These are phyloP conservation scores for Flaveria ramosissima DNA, from an alignment of 129 eudicot genomes.

Conservation along the genomic window DNA sequence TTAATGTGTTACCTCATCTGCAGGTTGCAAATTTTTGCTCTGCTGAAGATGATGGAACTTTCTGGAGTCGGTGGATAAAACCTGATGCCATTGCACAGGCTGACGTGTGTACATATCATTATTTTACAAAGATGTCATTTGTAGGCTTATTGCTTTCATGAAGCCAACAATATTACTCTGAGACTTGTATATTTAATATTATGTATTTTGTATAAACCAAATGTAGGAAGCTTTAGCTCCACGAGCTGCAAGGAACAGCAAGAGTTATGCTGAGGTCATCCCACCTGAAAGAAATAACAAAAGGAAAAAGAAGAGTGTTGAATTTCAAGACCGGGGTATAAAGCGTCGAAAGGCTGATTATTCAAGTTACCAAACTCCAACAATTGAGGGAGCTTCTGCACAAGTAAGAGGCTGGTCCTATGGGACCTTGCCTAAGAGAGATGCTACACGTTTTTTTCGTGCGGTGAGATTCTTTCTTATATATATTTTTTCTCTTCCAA, in stretches of 20 bases:
- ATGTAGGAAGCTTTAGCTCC: constrained; percentile 92
- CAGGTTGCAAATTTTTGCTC: constrained; percentile 94
- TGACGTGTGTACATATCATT: constrained; percentile 47
- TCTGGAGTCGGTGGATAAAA: constrained; percentile 99
- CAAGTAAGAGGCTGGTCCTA: constrained; percentile 95
- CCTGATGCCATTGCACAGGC: constrained; percentile 89
- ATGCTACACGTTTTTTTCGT: constrained; percentile 90
- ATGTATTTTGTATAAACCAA: background rate
- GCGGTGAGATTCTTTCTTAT: constrained; percentile 57
- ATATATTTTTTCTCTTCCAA: background rate
- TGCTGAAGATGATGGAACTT: constrained; percentile 95
- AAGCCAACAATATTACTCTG: constrained; percentile 1
- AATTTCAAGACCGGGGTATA: constrained; percentile 50
- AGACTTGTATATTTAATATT: background rate
- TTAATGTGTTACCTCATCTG: constrained; percentile 27
- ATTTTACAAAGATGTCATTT: background rate
- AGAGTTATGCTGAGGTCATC: constrained; percentile 78
- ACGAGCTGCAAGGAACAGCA: constrained; percentile 86
- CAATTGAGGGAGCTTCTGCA: constrained; percentile 90
- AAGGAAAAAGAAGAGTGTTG: constrained; percentile 82
- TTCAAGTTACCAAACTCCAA: constrained; percentile 54
- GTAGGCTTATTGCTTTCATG: constrained; percentile 15
- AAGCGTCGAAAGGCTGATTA: constrained; percentile 81
- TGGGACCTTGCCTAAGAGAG: constrained; percentile 93
- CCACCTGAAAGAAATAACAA: constrained; percentile 62